Evolutionary conservation across 2,329 filamentous ascomycete species (phyloP).

Genomic region (Tolypocladium paradoxum): DNA sequence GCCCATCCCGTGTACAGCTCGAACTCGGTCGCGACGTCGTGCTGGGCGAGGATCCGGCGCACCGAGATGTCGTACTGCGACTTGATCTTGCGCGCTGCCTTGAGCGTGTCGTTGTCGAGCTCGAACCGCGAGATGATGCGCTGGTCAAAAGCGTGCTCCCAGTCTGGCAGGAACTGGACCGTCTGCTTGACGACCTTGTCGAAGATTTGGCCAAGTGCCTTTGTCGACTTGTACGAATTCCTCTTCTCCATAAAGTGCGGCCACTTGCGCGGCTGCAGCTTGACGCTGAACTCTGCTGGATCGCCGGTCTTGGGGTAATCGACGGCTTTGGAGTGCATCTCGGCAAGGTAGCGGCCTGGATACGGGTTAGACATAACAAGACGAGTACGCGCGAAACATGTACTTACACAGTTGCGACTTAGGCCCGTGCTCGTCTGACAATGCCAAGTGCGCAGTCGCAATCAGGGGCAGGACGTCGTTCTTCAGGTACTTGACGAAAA

Average conservation of each 20-base stretch:
- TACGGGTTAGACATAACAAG: background rate
- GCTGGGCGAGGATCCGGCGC: conserved; percentile 71
- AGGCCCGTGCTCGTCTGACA: conserved; percentile 61
- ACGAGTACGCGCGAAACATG: background rate
- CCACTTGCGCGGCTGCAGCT: conserved; percentile 52
- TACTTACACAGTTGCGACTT: conserved; percentile 55
- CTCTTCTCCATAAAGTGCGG: conserved; percentile 82
- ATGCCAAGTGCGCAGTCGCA: conserved; percentile 70
- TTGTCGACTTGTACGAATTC: conserved; percentile 54
- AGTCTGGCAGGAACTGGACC: conserved; percentile 63
- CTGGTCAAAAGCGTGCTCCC: conserved; percentile 61
- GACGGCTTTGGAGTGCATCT: conserved; percentile 80
- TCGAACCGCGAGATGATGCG: conserved; percentile 58
- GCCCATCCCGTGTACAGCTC: conserved; percentile 87
- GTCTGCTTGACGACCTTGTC: conserved; percentile 50
- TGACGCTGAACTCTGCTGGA: conserved; percentile 54
- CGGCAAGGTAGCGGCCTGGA: conserved; percentile 56
- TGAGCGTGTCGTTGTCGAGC: conserved; percentile 42
- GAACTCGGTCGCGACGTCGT: conserved; percentile 77
- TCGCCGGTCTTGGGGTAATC: conserved; percentile 90
- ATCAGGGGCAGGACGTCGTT: conserved; percentile 74
- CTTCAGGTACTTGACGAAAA: conserved; percentile 90
- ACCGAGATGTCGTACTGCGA: conserved; percentile 65
- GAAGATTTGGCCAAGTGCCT: conserved; percentile 71
- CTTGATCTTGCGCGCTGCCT: conserved; percentile 58